phyloP scores from a whole-genome alignment of 495 filamentous ascomycete species.

The Copromyces sp. region DNA sequence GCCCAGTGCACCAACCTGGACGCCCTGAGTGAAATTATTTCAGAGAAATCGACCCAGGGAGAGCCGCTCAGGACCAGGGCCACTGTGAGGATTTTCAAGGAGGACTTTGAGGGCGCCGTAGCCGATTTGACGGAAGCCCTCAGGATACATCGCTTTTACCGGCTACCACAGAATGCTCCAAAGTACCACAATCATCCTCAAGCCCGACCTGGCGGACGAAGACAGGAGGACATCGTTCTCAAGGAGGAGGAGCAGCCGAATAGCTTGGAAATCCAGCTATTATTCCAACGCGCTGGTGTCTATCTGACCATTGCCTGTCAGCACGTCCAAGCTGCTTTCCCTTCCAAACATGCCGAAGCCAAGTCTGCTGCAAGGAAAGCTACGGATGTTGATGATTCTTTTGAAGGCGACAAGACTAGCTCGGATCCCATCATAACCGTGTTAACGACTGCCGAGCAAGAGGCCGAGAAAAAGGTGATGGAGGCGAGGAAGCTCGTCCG shows the following conservation, averaged over 20 bases:
- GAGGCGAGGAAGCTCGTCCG: slow-evolving; percentile 58
- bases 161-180: slow-evolving; percentile 29
- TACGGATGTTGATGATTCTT: not conserved
- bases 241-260: slow-evolving; percentile 62
- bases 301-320: slow-evolving; percentile 61
- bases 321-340: slow-evolving; percentile 30
- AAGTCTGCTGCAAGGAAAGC: not conserved
- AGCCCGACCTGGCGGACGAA: slow-evolving; percentile 16
- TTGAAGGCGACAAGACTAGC: slow-evolving; percentile 5
- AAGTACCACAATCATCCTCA: slow-evolving; percentile 17
- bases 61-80: slow-evolving; percentile 61
- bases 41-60: slow-evolving; percentile 47
- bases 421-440: not conserved
- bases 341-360: not conserved
- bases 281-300: slow-evolving; percentile 68
- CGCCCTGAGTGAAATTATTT: slow-evolving; percentile 55
- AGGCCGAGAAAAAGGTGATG: slow-evolving; percentile 34
- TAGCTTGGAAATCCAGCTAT: slow-evolving; percentile 60
- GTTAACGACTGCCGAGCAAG: slow-evolving; percentile 24
- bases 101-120: slow-evolving; percentile 57
- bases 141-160: slow-evolving; percentile 43
- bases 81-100: slow-evolving; percentile 64
- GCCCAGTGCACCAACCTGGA: slow-evolving; percentile 59
- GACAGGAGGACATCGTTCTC: slow-evolving; percentile 44
- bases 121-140: slow-evolving; percentile 58